phyloP scores from a whole-genome alignment of 768 basidiomycete genomes.

The Psilocybe subaeruginosa region DNA sequence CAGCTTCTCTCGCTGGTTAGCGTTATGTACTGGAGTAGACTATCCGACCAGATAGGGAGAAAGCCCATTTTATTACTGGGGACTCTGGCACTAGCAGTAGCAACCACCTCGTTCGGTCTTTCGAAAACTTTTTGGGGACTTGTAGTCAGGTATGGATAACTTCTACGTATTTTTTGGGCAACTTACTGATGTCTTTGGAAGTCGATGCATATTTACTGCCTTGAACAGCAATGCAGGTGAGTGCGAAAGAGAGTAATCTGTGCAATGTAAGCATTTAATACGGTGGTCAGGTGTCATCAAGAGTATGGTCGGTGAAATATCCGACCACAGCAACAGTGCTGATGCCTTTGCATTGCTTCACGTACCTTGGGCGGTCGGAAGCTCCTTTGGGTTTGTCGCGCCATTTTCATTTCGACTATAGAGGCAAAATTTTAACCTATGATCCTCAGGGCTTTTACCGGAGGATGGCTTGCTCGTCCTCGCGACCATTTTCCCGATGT shows the following conservation, averaged over 20 bases:
- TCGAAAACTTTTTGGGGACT: slow-evolving; percentile 58
- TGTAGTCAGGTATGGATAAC: slow-evolving; percentile 38
- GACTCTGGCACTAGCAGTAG: slow-evolving; percentile 52
- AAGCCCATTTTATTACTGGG: slow-evolving; percentile 64
- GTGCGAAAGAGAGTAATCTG: slow-evolving; percentile 14
- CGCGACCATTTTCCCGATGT: slow-evolving; percentile 23
- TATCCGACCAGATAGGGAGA: slow-evolving; percentile 64
- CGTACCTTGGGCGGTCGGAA: slow-evolving; percentile 30
- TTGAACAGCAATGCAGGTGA: slow-evolving; percentile 43
- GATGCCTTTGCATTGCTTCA: slow-evolving; percentile 32
- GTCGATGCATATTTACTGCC: slow-evolving; percentile 57
- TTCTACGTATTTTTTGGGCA: not conserved
- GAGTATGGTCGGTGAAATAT: slow-evolving; percentile 57
- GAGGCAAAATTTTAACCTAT: not conserved
- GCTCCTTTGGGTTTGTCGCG: slow-evolving; percentile 27
- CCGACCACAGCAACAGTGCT: slow-evolving; percentile 51
- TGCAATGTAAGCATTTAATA: not conserved
- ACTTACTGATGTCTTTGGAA: slow-evolving; percentile 2
- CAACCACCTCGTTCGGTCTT: slow-evolving; percentile 63
- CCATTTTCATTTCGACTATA: no score
- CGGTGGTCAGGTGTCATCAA: slow-evolving; percentile 40
- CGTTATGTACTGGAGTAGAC: slow-evolving; percentile 64
- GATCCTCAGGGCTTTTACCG: slow-evolving; percentile 24
- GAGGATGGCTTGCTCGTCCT: slow-evolving; percentile 27
- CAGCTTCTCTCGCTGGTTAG: slow-evolving; percentile 60